Evolutionary conservation across 345 rosid species (phyloP).

Genomic region (Reutealis trisperma): DNA sequence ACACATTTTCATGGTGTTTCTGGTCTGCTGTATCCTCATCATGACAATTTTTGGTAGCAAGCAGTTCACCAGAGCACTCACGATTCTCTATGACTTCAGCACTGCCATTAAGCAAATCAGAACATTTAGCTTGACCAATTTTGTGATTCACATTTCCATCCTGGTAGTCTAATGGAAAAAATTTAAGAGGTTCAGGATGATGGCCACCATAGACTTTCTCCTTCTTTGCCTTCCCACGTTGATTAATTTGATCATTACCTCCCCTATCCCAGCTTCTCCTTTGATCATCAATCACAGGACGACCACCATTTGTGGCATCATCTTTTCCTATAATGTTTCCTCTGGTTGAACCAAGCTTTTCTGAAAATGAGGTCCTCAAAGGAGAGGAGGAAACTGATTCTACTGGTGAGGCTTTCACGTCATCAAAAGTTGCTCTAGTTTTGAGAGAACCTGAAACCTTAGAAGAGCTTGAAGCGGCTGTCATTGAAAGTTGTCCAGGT

Average conservation of each 20-base stretch:
- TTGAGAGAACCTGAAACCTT: conserved; percentile 50
- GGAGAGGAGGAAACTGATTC: conserved; percentile 60
- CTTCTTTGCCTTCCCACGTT: conserved; percentile 16
- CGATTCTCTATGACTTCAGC: conserved; percentile 18
- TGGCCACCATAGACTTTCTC: conserved; percentile 29
- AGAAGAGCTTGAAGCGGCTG: conserved; percentile 64
- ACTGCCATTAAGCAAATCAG: conserved; percentile 19
- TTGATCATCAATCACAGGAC: conserved; percentile 24
- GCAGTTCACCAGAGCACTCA: conserved; percentile 9
- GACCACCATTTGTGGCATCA: conserved; percentile 27
- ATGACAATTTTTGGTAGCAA: conserved; percentile 13
- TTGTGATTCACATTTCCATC: conserved; percentile 14
- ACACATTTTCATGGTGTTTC: conserved; percentile 13
- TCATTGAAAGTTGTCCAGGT: conserved; percentile 40
- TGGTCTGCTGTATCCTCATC: conserved; percentile 21
- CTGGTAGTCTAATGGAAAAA: conserved; percentile 1
- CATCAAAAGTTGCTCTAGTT: conserved; percentile 32
- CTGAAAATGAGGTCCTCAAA: conserved; percentile 31
- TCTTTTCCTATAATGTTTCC: conserved; percentile 29
- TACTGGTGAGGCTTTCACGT: conserved; percentile 49
- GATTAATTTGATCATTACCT: conserved; percentile 26
- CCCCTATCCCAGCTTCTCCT: conserved; percentile 36
- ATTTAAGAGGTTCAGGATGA: conserved; percentile 21
- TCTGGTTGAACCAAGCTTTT: conserved; percentile 33
- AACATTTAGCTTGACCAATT: conserved; percentile 18